Evolutionary conservation across 1,284 basidiomycete species (phyloP).

Genomic region (Somion occarium): DNA sequence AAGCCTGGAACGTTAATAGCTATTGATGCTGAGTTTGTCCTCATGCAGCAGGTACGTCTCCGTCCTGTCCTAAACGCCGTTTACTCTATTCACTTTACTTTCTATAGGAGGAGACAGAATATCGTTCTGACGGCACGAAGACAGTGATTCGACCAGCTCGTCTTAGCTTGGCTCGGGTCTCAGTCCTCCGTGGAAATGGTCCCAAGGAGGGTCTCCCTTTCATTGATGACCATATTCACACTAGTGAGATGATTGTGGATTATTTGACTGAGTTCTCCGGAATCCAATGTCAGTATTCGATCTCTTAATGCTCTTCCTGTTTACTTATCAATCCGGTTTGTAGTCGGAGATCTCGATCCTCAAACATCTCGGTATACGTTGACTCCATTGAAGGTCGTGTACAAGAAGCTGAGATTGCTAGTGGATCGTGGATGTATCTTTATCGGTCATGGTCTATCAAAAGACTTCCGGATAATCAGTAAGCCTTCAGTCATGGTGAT

Average conservation of each 20-base stretch:
- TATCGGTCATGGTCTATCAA: constrained; percentile 97
- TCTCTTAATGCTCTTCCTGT: constrained; percentile 1
- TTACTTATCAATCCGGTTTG: not conserved
- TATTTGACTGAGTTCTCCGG: constrained; percentile 97
- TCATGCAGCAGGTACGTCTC: constrained; percentile 76
- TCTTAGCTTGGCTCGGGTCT: constrained; percentile 91
- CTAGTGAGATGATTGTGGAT: constrained; percentile 92
- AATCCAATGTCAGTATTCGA: constrained; percentile 78
- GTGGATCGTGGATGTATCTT: constrained; percentile 97
- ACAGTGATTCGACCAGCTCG: constrained; percentile 89
- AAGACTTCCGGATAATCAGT: constrained; percentile 99
- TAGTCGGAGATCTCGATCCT: constrained; percentile 91
- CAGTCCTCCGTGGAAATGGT: constrained; percentile 86
- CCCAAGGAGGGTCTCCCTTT: constrained; percentile 80
- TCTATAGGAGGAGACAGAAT: constrained; percentile 86
- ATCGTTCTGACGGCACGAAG: constrained; percentile 91
- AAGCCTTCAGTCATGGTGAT: constrained; percentile 27
- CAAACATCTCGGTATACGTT: constrained; percentile 81
- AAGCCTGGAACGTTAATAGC: constrained; percentile 83
- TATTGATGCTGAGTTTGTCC: constrained; percentile 98
- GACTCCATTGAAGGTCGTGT: constrained; percentile 93
- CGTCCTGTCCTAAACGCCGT: not conserved
- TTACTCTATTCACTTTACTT: not conserved
- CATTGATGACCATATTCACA: constrained; percentile 98
- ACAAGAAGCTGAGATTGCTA: constrained; percentile 94